A percentile compares a stretch with the other conserved stretches of the same genome.
phyloP scores from a whole-genome alignment of 306 rosid species.

The Citrullus mucosospermus region DNA sequence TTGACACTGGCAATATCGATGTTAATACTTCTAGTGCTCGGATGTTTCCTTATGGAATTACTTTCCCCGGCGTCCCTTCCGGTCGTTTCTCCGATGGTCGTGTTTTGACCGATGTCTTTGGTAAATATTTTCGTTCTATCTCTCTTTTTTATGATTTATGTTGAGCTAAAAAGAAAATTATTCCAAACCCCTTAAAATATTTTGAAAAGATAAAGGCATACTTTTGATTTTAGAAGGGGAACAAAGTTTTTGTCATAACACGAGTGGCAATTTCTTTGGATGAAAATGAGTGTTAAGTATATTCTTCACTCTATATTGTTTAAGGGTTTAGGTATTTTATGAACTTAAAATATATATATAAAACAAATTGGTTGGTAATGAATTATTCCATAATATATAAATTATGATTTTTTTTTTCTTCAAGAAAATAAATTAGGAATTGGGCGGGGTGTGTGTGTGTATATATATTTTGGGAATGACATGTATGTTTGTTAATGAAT shows the following conservation, averaged over 20 bases:
- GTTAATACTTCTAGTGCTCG: background rate
- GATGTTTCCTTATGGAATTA: conserved; percentile 29
- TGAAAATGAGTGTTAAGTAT: background rate
- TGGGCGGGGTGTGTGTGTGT: no score
- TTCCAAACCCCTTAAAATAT: no score
- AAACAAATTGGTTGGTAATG: background rate
- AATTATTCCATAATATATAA: background rate
- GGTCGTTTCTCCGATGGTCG: conserved; percentile 41
- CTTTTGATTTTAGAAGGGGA: no score
- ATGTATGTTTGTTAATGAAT: no score
- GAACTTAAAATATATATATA: background rate
- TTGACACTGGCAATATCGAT: conserved; percentile 31
- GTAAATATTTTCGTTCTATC: background rate
- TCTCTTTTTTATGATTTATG: no score
- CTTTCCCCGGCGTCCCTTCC: conserved; percentile 35
- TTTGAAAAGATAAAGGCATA: no score
- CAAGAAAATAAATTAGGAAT: no score
- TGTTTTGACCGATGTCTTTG: conserved; percentile 31
- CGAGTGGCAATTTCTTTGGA: background rate
- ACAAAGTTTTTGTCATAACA: no score
- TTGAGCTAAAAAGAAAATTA: no score
- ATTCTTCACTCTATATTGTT: background rate
- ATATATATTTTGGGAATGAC: no score
- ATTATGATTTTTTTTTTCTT: no score
- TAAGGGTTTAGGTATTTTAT: background rate